phyloP scores from a whole-genome alignment of 371 early-diverging fungal species.

The Mortierella sp. region DNA sequence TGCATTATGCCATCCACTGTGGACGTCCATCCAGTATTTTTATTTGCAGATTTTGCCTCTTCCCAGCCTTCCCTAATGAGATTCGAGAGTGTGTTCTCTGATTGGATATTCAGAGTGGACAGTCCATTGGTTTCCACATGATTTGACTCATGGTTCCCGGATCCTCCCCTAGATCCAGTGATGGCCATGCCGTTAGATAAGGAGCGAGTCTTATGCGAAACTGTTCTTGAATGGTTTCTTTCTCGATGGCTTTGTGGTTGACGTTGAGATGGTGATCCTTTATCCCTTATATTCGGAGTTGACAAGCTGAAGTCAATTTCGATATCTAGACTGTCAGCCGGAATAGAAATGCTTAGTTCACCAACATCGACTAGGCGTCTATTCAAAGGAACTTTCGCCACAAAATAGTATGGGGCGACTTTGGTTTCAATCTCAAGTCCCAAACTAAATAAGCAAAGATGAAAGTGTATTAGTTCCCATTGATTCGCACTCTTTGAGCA shows the following conservation, averaged over 20 bases:
- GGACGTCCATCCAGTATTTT: not conserved
- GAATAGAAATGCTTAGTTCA: slow-evolving; percentile 25
- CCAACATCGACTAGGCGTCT: slow-evolving; percentile 27
- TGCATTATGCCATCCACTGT: not conserved
- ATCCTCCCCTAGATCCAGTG: not conserved
- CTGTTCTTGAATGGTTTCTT: not conserved
- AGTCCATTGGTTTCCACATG: not conserved
- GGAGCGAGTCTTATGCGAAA: too few species aligned
- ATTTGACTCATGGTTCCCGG: not conserved
- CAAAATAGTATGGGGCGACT: slow-evolving; percentile 16
- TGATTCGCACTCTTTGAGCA: not conserved
- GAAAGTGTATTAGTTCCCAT: not conserved
- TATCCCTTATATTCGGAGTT: slow-evolving; percentile 6
- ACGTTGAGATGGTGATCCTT: not conserved
- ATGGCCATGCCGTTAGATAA: too few species aligned
- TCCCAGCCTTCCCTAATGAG: not conserved
- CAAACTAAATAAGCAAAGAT: slow-evolving; percentile 4
- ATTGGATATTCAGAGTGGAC: not conserved
- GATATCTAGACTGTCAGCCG: slow-evolving; percentile 34
- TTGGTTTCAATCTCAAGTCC: slow-evolving; percentile 32
- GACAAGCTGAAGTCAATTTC: slow-evolving; percentile 22
- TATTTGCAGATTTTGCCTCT: too few species aligned
- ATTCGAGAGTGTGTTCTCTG: not conserved
- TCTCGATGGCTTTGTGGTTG: not conserved
- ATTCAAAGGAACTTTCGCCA: slow-evolving; percentile 2